A percentile compares a stretch with the other conserved stretches of the same genome.
These are phyloP conservation scores for Populus tremula DNA, from an alignment of 345 rosid genomes.

Conservation along the genomic window DNA sequence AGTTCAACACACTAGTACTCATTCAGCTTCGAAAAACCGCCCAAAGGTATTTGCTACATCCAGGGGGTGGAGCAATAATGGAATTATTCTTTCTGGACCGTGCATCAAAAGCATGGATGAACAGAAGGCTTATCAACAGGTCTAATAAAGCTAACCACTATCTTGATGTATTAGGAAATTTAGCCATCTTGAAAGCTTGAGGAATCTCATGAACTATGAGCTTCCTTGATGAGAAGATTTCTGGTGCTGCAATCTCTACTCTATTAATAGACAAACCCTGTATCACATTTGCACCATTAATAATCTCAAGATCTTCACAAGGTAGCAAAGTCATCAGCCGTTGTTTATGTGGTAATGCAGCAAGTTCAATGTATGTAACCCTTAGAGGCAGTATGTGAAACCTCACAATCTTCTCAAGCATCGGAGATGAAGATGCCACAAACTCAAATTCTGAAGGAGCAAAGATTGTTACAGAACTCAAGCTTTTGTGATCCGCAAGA, in stretches of 20 bases:
- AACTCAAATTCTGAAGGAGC: conserved; percentile 52
- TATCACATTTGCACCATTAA: conserved; percentile 19
- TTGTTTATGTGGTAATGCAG: conserved; percentile 43
- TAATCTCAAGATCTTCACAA: conserved; percentile 40
- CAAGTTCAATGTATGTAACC: conserved; percentile 39
- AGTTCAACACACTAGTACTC: neutral
- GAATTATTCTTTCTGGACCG: neutral
- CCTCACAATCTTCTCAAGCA: conserved; percentile 55
- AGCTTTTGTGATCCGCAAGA: conserved; percentile 35
- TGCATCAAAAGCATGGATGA: neutral
- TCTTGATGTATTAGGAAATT: conserved; percentile 15
- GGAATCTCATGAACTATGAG: conserved; percentile 65
- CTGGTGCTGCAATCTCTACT: conserved; percentile 49
- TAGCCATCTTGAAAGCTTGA: conserved; percentile 34
- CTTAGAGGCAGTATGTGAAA: conserved; percentile 51
- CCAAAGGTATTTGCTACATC: neutral
- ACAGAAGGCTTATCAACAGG: neutral
- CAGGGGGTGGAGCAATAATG: neutral
- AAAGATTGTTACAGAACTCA: conserved; percentile 57
- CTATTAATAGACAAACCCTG: conserved; percentile 41
- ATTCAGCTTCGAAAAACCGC: neutral
- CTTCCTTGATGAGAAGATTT: conserved; percentile 43
- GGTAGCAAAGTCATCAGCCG: conserved; percentile 46
- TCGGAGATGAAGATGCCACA: conserved; percentile 46
- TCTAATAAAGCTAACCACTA: neutral